A percentile compares a stretch with the other conserved stretches of the same genome.
Evolutionary conservation across 1,139 yeast species (phyloP).

Genomic region (Protomyces macrosporus): DNA sequence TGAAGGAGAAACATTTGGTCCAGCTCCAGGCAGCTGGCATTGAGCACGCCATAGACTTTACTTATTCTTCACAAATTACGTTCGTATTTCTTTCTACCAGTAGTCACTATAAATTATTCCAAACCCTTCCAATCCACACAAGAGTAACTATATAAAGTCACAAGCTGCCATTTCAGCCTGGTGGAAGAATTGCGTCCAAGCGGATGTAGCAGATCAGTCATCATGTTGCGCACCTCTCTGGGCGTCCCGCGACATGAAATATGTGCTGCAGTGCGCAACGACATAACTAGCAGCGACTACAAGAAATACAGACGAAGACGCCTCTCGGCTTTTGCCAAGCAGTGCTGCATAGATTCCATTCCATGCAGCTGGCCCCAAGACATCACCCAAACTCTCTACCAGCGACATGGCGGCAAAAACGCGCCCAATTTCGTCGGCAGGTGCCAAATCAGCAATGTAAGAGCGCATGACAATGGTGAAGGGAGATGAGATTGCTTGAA

Average conservation of each 20-base stretch:
- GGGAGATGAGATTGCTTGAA: neutral
- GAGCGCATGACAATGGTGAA: neutral
- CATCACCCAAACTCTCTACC: neutral
- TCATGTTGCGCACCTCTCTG: no score
- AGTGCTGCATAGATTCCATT: neutral
- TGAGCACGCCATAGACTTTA: neutral
- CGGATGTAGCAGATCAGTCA: no score
- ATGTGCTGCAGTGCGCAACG: neutral
- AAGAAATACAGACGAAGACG: neutral
- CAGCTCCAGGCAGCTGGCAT: conserved; percentile 27
- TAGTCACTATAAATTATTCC: no score
- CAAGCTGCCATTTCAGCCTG: no score
- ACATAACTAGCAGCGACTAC: neutral
- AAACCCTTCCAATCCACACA: no score
- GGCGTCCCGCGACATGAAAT: neutral
- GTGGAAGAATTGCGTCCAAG: no score
- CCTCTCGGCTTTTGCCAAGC: neutral
- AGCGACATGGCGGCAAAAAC: conserved; percentile 1
- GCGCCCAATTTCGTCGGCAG: neutral
- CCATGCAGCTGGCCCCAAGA: neutral
- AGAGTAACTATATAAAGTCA: no score
- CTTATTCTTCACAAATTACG: no score
- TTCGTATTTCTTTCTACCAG: no score
- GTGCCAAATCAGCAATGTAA: neutral
- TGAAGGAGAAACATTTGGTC: conserved; percentile 43